phyloP scores from a whole-genome alignment of 2,329 filamentous ascomycete species.

The Colletotrichum acutatum region DNA sequence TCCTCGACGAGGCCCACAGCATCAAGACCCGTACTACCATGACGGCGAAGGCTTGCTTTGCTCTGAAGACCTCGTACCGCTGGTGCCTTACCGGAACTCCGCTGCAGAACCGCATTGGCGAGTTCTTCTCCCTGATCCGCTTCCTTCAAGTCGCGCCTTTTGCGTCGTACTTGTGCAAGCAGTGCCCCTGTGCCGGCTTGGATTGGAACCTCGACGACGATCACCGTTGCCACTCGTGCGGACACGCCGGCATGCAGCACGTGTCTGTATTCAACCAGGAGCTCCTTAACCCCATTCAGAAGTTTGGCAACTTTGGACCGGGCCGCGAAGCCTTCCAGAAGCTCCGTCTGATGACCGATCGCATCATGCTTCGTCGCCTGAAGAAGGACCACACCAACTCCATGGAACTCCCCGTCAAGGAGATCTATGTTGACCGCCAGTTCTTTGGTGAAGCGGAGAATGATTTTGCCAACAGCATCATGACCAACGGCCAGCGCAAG shows the following conservation, averaged over 20 bases:
- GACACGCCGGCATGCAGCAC: conserved; percentile 55
- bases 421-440: conserved; percentile 90
- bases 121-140: conserved; percentile 93
- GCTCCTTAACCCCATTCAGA: conserved; percentile 84
- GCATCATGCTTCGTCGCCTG: conserved; percentile 94
- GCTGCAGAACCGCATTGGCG: conserved; percentile 95
- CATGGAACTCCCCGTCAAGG: conserved; percentile 97
- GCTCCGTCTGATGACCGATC: conserved; percentile 87
- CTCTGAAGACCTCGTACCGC: conserved; percentile 86
- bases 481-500: conserved; percentile 87
- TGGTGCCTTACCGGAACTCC: conserved; percentile 97
- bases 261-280: conserved; percentile 88
- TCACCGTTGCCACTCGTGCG: conserved; percentile 76
- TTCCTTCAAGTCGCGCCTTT: conserved; percentile 92
- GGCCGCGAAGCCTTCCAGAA: conserved; percentile 81
- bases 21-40: conserved; percentile 92
- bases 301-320: conserved; percentile 67
- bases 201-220: conserved; percentile 85
- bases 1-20: conserved; percentile 94
- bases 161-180: conserved; percentile 92
- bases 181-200: conserved; percentile 81
- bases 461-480: conserved; percentile 95
- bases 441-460: conserved; percentile 98
- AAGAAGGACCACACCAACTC: conserved; percentile 94
- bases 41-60: conserved; percentile 95